Evolutionary conservation across 129 eudicot genomes (phyloP).

Genomic region (Escallonia herrerae): DNA sequence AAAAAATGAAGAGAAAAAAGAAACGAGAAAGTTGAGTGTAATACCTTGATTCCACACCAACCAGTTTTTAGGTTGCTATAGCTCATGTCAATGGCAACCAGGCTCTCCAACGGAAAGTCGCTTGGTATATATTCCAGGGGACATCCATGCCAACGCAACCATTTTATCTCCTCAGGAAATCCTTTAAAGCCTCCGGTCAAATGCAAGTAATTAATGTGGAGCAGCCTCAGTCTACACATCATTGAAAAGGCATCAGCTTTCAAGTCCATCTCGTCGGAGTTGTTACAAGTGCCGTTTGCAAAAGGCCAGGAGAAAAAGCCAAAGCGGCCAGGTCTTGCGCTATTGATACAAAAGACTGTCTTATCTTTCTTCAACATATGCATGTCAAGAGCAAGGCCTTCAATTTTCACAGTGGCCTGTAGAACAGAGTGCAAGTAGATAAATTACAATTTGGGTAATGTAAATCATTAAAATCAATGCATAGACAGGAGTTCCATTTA

Average conservation of each 20-base stretch:
- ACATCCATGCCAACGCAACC: slow-evolving; percentile 12
- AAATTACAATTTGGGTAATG: background rate
- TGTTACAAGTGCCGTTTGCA: background rate
- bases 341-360: background rate
- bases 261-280: background rate
- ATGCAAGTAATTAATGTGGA: background rate
- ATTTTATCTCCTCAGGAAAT: slow-evolving; percentile 5
- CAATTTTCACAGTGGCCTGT: background rate
- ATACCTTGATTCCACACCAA: background rate
- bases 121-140: background rate
- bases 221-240: slow-evolving; percentile 7
- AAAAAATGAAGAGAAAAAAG: background rate
- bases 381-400: background rate
- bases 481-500: background rate
- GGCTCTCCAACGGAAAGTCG: slow-evolving; percentile 5
- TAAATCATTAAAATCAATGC: background rate
- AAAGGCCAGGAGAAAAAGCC: background rate
- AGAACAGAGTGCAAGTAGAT: background rate
- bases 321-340: background rate
- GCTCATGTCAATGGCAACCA: slow-evolving; percentile 12
- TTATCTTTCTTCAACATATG: background rate
- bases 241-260: slow-evolving; percentile 2
- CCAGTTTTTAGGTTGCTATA: background rate
- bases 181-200: background rate
- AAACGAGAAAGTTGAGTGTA: background rate